Base-by-base conservation (phyloP, 116 monocot genomes). In the Cymodocea nodosa region DNA sequence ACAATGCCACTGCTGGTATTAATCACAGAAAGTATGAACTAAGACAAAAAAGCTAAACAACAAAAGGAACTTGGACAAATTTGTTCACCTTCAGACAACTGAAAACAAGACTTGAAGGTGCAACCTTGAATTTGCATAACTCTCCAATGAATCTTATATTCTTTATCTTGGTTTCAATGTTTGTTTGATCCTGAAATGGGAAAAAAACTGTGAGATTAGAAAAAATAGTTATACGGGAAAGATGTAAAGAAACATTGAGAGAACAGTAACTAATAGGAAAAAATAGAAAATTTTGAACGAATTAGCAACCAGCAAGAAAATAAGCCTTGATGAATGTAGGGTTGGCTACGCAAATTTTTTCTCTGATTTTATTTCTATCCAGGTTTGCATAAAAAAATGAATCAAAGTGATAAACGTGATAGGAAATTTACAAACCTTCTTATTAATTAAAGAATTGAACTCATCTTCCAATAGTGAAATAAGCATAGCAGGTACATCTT, bases 91-190 rank as follows among this genome's bases (percentile, higher is more conserved):
- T 97, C 51, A 97, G 81, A 60, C 97, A 97, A 71, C 76, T 85
- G 73, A 97, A 97, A 74, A 91, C 80, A 76, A 88, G 83, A 77
- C 82, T 73, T 35, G 88, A 30, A 60, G 97, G 78, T 69, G 88
- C 88, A 74, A 90, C 77, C 73, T 85, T 97, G 60, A 97, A 97
- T 74, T 97, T 97, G 80, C 97, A 97, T 4, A 97, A 74, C 75
- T 97, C 97, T 68, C 91, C 97, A 74, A 97, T 97, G 75, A 97
- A 97, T 50, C 97, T 81, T 63, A 90, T 97, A 72, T 97, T 97
- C 78, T 97, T 97, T 84, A 97, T 91, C 71, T 97, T 97, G 25
- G 91, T 90, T 65, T 97, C 97, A 60, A 97, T 97, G 62, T 97
- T 97, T 68, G 83, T 97, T 72, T 97, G 97, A 74, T 97, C 97